A percentile compares a stretch with the other conserved stretches of the same genome.
These are phyloP conservation scores for Geranium incanum DNA, from an alignment of 441 rosid genomes.

Conservation along the genomic window DNA sequence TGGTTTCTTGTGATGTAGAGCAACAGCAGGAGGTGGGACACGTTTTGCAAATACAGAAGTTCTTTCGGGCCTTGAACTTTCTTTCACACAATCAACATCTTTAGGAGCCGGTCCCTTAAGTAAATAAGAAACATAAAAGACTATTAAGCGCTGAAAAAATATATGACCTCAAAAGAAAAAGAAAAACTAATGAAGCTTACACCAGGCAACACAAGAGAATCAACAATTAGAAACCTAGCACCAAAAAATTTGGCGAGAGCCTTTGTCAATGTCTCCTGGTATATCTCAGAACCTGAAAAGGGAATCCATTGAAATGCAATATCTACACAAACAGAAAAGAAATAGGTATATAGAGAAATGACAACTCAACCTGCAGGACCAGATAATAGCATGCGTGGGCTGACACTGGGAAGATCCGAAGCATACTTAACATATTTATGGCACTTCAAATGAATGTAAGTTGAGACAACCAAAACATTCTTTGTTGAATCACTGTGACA, in stretches of 20 bases:
- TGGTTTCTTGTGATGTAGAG: conserved; percentile 67
- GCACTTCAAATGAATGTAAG: conserved; percentile 77
- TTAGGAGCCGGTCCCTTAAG: conserved; percentile 62
- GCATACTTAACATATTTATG: conserved; percentile 63
- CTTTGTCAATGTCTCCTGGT: conserved; percentile 85
- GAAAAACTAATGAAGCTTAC: conserved; percentile 40
- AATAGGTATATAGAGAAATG: background rate
- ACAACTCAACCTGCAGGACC: conserved; percentile 82
- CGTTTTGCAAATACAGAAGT: conserved; percentile 62
- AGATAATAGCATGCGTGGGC: conserved; percentile 82
- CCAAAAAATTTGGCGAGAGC: conserved; percentile 85
- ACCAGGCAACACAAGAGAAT: conserved; percentile 87
- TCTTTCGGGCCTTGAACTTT: conserved; percentile 66
- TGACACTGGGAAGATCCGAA: conserved; percentile 60
- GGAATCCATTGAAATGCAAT: conserved; percentile 10
- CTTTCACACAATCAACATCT: conserved; percentile 67
- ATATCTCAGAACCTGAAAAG: conserved; percentile 84
- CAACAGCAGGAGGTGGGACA: conserved; percentile 48
- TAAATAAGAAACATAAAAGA: conserved; percentile 13
- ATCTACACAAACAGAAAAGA: background rate
- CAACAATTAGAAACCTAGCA: conserved; percentile 73
- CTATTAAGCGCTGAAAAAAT: background rate
- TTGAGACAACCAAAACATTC: conserved; percentile 72
- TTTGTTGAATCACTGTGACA: conserved; percentile 74
- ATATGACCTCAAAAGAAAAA: background rate